A percentile compares a stretch with the other conserved stretches of the same genome.
phyloP scores from a whole-genome alignment of 2,329 filamentous ascomycete species.

The Cladosporium sp. region DNA sequence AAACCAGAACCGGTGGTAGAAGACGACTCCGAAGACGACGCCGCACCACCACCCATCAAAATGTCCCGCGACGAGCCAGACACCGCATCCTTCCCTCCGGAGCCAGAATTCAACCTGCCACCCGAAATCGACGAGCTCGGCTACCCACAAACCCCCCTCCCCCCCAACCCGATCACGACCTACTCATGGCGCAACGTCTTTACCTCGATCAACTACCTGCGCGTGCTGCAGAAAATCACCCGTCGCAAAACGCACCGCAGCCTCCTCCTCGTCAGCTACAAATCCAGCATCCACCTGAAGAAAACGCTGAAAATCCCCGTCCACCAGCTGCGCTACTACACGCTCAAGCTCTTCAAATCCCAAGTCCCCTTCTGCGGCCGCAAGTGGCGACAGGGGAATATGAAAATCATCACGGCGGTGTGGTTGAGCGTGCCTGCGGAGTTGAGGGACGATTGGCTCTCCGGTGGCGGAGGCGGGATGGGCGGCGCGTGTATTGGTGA shows the following conservation, averaged over 20 bases:
- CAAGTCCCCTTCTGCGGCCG: constrained; percentile 97
- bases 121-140: constrained; percentile 81
- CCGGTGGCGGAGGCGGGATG: constrained; percentile 57
- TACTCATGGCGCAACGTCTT: constrained; percentile 96
- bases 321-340: constrained; percentile 82
- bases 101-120: constrained; percentile 28
- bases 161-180: constrained; percentile 73
- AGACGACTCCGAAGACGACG: constrained; percentile 60
- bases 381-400: constrained; percentile 97
- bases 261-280: constrained; percentile 90
- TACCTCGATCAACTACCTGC: constrained; percentile 88
- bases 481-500: constrained; percentile 48
- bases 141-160: constrained; percentile 68
- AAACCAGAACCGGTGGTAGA: constrained; percentile 28
- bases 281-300: constrained; percentile 85
- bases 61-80: constrained; percentile 46
- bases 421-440: constrained; percentile 93
- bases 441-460: constrained; percentile 90
- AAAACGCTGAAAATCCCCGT: constrained; percentile 91
- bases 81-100: constrained; percentile 33
- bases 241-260: constrained; percentile 94
- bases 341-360: constrained; percentile 96
- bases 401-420: constrained; percentile 96
- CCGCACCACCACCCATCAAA: constrained; percentile 74
- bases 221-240: constrained; percentile 96